Evolutionary conservation across 306 rosid genomes (phyloP).

Genomic region (Quercus parvula): DNA sequence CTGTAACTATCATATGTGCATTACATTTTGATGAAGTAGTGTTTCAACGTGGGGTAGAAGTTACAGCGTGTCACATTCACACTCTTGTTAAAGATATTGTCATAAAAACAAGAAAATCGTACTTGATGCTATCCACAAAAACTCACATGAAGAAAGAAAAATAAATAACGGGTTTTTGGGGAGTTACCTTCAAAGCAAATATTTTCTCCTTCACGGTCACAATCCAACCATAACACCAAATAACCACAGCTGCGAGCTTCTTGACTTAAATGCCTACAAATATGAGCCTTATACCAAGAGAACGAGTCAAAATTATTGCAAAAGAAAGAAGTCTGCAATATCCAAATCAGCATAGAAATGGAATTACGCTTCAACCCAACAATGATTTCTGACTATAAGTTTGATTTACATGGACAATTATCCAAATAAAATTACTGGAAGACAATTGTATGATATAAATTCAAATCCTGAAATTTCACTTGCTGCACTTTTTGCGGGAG

Average conservation of each 20-base stretch:
- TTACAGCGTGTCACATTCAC: no score
- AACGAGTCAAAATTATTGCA: conserved; percentile 25
- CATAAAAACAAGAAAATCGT: not conserved
- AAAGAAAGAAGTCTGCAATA: not conserved
- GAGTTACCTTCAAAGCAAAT: conserved; percentile 89
- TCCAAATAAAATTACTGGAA: conserved; percentile 9
- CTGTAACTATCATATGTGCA: no score
- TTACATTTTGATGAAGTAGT: no score
- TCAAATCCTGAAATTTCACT: not conserved
- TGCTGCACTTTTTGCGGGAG: no score
- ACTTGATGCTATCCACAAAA: not conserved
- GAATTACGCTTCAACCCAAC: not conserved
- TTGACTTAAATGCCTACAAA: conserved; percentile 77
- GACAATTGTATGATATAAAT: not conserved
- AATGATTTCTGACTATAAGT: not conserved
- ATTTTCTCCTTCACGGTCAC: conserved; percentile 98
- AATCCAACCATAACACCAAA: conserved; percentile 93
- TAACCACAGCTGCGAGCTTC: conserved; percentile 85
- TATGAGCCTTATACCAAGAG: conserved; percentile 67
- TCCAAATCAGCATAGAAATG: not conserved
- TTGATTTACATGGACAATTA: conserved; percentile 1
- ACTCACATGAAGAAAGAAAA: not conserved
- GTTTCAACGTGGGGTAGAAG: no score
- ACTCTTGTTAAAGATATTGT: not conserved
- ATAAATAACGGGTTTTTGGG: no score